Evolutionary conservation across 2,329 filamentous ascomycete genomes (phyloP).

Genomic region (Pseudopyrenochaeta lycopersici): DNA sequence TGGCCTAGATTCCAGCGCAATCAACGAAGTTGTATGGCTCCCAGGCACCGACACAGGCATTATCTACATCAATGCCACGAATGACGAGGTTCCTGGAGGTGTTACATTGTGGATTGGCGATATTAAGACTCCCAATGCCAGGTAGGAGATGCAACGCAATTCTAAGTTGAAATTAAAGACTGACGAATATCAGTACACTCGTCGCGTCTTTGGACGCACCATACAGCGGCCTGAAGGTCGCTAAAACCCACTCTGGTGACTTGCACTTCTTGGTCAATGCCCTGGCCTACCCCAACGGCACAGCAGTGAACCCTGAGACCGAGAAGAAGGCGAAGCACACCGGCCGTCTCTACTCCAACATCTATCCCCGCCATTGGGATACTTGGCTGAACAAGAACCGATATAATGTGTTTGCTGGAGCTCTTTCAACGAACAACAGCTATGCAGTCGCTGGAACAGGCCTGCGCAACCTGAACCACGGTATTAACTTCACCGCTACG

Average conservation of each 20-base stretch:
- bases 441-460: conserved; percentile 42
- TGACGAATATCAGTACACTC: conserved; percentile 27
- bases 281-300: conserved; percentile 72
- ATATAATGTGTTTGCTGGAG: conserved; percentile 78
- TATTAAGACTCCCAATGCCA: conserved; percentile 32
- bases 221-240: conserved; percentile 60
- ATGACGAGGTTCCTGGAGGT: conserved; percentile 60
- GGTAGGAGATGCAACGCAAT: not conserved
- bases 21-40: conserved; percentile 46
- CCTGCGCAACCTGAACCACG: conserved; percentile 66
- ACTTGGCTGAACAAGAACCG: conserved; percentile 73
- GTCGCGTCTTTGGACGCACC: conserved; percentile 56
- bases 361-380: conserved; percentile 87
- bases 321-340: conserved; percentile 68
- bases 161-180: not conserved
- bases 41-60: conserved; percentile 59
- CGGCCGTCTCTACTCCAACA: conserved; percentile 75
- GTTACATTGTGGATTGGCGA: conserved; percentile 49
- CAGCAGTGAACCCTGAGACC: conserved; percentile 71
- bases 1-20: conserved; percentile 41
- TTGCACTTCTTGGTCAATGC: conserved; percentile 63
- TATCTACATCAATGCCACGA: conserved; percentile 71
- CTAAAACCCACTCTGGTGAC: conserved; percentile 49
- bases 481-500: conserved; percentile 63
- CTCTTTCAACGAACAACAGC: conserved; percentile 54